Base-by-base conservation (phyloP, 2,329 filamentous ascomycete species). In the Laburnicola sp. region DNA sequence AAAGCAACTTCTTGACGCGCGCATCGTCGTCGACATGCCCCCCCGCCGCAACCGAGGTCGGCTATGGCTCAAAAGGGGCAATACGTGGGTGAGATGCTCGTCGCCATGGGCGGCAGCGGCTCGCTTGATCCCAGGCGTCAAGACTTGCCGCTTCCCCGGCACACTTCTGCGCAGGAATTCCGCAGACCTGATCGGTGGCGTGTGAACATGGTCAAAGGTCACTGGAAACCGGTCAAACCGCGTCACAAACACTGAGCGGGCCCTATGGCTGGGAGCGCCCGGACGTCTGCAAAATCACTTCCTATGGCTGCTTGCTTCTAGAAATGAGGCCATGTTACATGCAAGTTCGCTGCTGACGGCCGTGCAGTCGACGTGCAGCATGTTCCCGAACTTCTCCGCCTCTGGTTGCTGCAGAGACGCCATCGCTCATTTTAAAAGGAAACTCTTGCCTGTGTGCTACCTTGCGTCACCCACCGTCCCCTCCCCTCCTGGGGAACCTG, bases 271-370 rank as follows among this genome's bases (percentile, higher is more conserved):
- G 61, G 51, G 46, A 51, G 54, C 54, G 57, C 45, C 56, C 59
- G 59, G 53, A 62, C 53, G 56, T 60, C 65, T 63, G 58, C 52
- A 50, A 63, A 54, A 56, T 64, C 65, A 65, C 61, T 61, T 60
- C 56, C 57, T 56, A 65, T 62, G 62, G 62, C 58, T 58, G 41
- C 56, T 62, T 65, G 64, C 58, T 64, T 53, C 48, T 37, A 62
- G 59, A 64, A 69, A 69, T 60, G 66, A 69, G 64, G 64, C 64
- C 60, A 69, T 56, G 68, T 69, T 70, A 69, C 69, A 66, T 70
- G 63, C 62, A 47, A 51, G 54, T 53, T 53, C 51, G 56, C 59
- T 56, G 58, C 58, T 63, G 58, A 58, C 60, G 57, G 34, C 51
- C 40, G 54, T 58, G 45, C 49, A 49, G 58, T 50, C 27, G 56